phyloP scores from a whole-genome alignment of 495 filamentous ascomycete species.

The Talaromyces nanjingensis region DNA sequence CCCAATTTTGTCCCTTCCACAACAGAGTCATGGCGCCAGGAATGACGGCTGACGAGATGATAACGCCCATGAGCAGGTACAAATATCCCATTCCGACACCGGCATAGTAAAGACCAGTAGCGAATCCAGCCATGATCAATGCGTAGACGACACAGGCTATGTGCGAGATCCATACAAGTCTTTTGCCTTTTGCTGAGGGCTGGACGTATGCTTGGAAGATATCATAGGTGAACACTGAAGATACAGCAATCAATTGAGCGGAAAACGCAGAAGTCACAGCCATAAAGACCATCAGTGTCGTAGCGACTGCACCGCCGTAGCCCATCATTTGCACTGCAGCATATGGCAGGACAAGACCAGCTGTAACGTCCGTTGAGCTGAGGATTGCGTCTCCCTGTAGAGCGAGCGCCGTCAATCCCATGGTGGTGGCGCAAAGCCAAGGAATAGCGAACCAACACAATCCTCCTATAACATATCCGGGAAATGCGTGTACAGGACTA shows the following conservation, averaged over 20 bases:
- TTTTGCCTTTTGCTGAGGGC: constrained; percentile 59
- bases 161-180: constrained; percentile 83
- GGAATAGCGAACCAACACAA: constrained; percentile 94
- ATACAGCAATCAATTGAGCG: constrained; percentile 86
- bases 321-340: constrained; percentile 86
- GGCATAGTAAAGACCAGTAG: constrained; percentile 69
- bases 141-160: constrained; percentile 68
- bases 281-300: constrained; percentile 89
- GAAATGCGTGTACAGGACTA: constrained; percentile 78
- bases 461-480: constrained; percentile 87
- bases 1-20: constrained; percentile 79
- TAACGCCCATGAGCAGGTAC: constrained; percentile 87
- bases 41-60: constrained; percentile 79
- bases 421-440: constrained; percentile 86
- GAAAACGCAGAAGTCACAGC: constrained; percentile 89
- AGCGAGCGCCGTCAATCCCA: constrained; percentile 85
- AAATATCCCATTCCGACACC: constrained; percentile 68
- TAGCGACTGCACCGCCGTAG: constrained; percentile 77
- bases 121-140: constrained; percentile 77
- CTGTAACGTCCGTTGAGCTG: constrained; percentile 65
- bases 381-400: constrained; percentile 71
- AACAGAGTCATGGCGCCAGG: constrained; percentile 75
- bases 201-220: constrained; percentile 63
- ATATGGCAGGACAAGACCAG: constrained; percentile 82
- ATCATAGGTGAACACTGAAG: constrained; percentile 90